These are phyloP conservation scores for Alternaria infectoria DNA, from an alignment of 2,329 filamentous ascomycete genomes.

Conservation along the genomic window DNA sequence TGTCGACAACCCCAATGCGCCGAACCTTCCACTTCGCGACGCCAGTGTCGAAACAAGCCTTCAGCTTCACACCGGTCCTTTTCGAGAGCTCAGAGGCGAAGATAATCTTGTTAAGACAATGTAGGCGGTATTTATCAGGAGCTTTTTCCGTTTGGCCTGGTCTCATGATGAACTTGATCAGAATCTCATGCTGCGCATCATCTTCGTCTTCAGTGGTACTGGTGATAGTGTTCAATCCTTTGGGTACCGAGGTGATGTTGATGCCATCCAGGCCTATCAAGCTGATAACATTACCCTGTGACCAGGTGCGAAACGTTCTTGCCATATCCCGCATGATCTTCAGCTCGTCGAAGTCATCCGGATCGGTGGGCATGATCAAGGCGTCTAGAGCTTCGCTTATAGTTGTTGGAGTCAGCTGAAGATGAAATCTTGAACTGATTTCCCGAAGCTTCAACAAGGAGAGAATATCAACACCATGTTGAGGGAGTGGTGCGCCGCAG, in stretches of 20 bases:
- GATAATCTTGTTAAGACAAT: not conserved
- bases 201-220: not conserved
- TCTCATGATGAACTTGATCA: not conserved
- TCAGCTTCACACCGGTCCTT: not conserved
- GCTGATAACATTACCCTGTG: not conserved
- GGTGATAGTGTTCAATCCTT: not conserved
- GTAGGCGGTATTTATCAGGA: not conserved
- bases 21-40: not conserved
- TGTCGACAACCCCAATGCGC: not conserved
- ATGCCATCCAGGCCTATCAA: not conserved
- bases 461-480: constrained; percentile 2
- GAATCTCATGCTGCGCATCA: not conserved
- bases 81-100: not conserved
- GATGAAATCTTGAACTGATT: not conserved
- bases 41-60: not conserved
- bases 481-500: not conserved
- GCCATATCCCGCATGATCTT: not conserved
- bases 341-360: constrained; percentile 2
- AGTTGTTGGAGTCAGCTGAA: constrained; percentile 1
- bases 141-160: not conserved
- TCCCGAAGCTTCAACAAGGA: not conserved
- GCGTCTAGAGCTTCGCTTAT: not conserved
- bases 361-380: not conserved
- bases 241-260: not conserved
- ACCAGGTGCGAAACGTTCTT: not conserved